These are phyloP conservation scores for Podosphaera aphanis DNA, from an alignment of 2,329 filamentous ascomycete genomes.

Conservation along the genomic window DNA sequence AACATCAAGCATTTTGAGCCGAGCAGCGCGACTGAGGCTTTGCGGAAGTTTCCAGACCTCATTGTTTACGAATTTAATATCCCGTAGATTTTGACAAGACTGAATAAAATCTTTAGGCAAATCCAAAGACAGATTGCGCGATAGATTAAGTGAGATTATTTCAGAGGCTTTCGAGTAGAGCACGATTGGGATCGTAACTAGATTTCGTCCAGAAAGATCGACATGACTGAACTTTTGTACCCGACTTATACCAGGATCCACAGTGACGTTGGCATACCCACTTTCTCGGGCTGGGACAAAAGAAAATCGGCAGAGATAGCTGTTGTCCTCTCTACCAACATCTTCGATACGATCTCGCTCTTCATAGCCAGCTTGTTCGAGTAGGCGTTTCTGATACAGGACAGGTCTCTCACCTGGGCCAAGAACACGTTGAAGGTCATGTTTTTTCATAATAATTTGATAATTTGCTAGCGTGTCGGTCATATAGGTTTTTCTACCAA, in stretches of 20 bases:
- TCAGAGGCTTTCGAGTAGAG: conserved; percentile 79
- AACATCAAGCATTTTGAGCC: conserved; percentile 72
- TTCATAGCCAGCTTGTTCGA: conserved; percentile 82
- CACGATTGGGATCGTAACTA: conserved; percentile 84
- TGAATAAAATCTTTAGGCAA: conserved; percentile 93
- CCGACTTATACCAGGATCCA: conserved; percentile 62
- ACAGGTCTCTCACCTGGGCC: conserved; percentile 59
- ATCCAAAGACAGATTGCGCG: conserved; percentile 73
- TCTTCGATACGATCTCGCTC: conserved; percentile 75
- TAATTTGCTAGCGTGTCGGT: conserved; percentile 83
- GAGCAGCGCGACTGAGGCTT: conserved; percentile 59
- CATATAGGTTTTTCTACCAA: conserved; percentile 84
- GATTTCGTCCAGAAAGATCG: conserved; percentile 68
- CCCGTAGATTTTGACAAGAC: conserved; percentile 69
- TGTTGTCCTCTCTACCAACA: conserved; percentile 87
- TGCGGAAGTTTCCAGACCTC: conserved; percentile 69
- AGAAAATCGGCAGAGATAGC: conserved; percentile 86
- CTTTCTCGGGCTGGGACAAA: conserved; percentile 78
- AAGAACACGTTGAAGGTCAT: conserved; percentile 67
- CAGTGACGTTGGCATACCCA: conserved; percentile 46
- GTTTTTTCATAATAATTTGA: conserved; percentile 84
- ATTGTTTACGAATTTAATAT: conserved; percentile 91
- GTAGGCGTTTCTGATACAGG: conserved; percentile 69
- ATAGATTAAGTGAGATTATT: conserved; percentile 86
- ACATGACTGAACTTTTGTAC: conserved; percentile 85